Conservation (phyloP, 2,329 filamentous ascomycete species). For the Microascus cirrosus region DNA sequence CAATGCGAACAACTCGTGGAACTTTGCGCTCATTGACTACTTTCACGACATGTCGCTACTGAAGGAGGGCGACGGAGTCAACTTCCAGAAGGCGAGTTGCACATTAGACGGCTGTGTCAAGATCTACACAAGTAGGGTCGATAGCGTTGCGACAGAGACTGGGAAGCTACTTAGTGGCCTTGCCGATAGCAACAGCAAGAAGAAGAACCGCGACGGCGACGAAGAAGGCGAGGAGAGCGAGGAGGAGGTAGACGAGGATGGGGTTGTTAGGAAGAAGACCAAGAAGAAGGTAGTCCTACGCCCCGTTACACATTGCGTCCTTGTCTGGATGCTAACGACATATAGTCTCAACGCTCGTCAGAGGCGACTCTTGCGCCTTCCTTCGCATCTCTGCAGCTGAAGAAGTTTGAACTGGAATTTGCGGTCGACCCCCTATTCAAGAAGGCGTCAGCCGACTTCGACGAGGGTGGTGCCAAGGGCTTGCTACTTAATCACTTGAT, state of each 20-base stretch:
- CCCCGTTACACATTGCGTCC: background rate
- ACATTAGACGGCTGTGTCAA: slow-evolving; percentile 97
- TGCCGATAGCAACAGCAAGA: slow-evolving; percentile 74
- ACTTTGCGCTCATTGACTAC: slow-evolving; percentile 99
- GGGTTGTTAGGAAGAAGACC: slow-evolving; percentile 47
- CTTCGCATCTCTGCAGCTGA: slow-evolving; percentile 79
- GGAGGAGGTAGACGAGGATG: slow-evolving; percentile 51
- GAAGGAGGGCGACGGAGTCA: slow-evolving; percentile 92
- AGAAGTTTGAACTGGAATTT: slow-evolving; percentile 96
- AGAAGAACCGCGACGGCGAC: slow-evolving; percentile 52
- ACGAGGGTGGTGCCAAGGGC: slow-evolving; percentile 94
- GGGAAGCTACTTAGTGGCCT: slow-evolving; percentile 89
- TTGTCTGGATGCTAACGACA: slow-evolving; percentile 19
- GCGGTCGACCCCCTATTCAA: slow-evolving; percentile 98
- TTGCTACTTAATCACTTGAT: slow-evolving; percentile 92
- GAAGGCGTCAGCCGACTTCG: slow-evolving; percentile 95
- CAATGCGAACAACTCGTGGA: slow-evolving; percentile 97
- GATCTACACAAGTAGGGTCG: slow-evolving; percentile 96
- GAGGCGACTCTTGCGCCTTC: slow-evolving; percentile 88
- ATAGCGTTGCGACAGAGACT: slow-evolving; percentile 95
- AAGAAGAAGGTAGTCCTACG: slow-evolving; percentile 61
- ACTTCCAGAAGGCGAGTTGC: slow-evolving; percentile 97
- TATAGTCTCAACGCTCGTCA: slow-evolving; percentile 49
- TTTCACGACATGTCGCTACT: slow-evolving; percentile 98
- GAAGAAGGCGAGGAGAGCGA: slow-evolving; percentile 58